A percentile compares a stretch with the other conserved stretches of the same genome.
phyloP scores from a whole-genome alignment of 176 grass and related monocot species.

The Olyra latifolia region DNA sequence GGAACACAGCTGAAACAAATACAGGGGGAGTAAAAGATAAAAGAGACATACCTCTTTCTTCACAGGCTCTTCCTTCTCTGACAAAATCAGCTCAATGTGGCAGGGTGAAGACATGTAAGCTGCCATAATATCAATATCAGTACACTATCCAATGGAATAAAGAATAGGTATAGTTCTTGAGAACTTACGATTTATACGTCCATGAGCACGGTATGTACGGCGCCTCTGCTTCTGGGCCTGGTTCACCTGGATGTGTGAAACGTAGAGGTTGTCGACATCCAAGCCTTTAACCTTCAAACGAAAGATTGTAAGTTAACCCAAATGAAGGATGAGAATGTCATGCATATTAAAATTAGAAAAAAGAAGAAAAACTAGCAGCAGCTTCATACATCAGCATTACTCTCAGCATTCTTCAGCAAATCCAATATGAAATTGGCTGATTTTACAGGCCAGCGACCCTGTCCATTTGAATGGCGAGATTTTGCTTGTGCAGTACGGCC shows the following conservation, averaged over 20 bases:
- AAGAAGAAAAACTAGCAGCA: slow-evolving; percentile 1
- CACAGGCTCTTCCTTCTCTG: slow-evolving; percentile 83
- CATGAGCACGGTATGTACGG: slow-evolving; percentile 64
- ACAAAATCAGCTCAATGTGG: slow-evolving; percentile 79
- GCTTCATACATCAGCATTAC: slow-evolving; percentile 52
- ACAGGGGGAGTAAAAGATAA: neutral
- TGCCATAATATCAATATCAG: slow-evolving; percentile 24
- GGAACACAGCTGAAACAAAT: neutral
- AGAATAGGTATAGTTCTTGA: neutral
- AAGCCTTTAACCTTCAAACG: slow-evolving; percentile 58
- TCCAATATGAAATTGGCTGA: slow-evolving; percentile 78
- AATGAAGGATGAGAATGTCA: neutral
- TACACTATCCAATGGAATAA: neutral
- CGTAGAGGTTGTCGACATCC: slow-evolving; percentile 59
- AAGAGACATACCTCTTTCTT: slow-evolving; percentile 65
- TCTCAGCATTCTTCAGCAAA: slow-evolving; percentile 90
- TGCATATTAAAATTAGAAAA: neutral
- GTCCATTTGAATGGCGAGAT: slow-evolving; percentile 67
- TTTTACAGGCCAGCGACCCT: slow-evolving; percentile 81
- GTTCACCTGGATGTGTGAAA: slow-evolving; percentile 77
- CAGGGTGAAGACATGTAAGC: slow-evolving; percentile 88
- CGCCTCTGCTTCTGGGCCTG: slow-evolving; percentile 77
- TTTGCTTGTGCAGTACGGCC: slow-evolving; percentile 86
- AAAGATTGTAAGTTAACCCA: neutral
- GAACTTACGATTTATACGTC: slow-evolving; percentile 62